Evolutionary conservation across 495 filamentous ascomycete genomes (phyloP).

Genomic region (Neurospora discreta): DNA sequence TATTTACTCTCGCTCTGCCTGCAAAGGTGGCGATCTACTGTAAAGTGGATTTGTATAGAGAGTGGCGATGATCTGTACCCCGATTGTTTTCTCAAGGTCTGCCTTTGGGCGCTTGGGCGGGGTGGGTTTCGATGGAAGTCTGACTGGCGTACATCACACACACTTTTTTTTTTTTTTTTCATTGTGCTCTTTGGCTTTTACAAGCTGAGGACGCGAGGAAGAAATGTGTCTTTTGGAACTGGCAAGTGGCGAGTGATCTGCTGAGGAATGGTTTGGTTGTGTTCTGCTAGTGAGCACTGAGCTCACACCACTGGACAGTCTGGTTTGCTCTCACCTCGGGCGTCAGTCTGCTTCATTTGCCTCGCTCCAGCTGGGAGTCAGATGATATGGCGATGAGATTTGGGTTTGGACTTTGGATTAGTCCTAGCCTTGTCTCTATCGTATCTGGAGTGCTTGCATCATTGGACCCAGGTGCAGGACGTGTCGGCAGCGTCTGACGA

Average conservation of each 20-base stretch:
- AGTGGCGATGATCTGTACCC: slow-evolving; percentile 57
- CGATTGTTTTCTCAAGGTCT: slow-evolving; percentile 32
- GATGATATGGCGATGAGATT: background rate
- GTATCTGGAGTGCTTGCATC: background rate
- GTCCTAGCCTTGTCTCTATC: background rate
- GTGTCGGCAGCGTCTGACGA: background rate
- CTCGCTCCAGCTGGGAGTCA: background rate
- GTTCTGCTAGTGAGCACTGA: too few relatives aligned
- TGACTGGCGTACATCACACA: slow-evolving; percentile 40
- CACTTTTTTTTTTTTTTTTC: slow-evolving; percentile 41
- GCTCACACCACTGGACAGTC: too few relatives aligned
- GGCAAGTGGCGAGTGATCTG: too few relatives aligned
- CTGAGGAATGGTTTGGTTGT: background rate
- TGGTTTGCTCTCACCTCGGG: too few relatives aligned
- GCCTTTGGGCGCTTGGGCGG: slow-evolving; percentile 43
- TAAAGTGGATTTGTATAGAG: slow-evolving; percentile 38
- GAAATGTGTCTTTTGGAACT: too few relatives aligned
- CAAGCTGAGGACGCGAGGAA: slow-evolving; percentile 30
- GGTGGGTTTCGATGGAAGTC: slow-evolving; percentile 54
- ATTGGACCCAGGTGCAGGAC: background rate
- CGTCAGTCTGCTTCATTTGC: background rate
- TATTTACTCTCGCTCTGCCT: slow-evolving; percentile 40
- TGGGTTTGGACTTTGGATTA: background rate
- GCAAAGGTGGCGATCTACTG: slow-evolving; percentile 36
- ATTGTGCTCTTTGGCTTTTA: slow-evolving; percentile 32